A percentile compares a stretch with the other conserved stretches of the same genome.
Conservation (phyloP, 108 stramenopile genomes). For the Nitzschia sp. region DNA sequence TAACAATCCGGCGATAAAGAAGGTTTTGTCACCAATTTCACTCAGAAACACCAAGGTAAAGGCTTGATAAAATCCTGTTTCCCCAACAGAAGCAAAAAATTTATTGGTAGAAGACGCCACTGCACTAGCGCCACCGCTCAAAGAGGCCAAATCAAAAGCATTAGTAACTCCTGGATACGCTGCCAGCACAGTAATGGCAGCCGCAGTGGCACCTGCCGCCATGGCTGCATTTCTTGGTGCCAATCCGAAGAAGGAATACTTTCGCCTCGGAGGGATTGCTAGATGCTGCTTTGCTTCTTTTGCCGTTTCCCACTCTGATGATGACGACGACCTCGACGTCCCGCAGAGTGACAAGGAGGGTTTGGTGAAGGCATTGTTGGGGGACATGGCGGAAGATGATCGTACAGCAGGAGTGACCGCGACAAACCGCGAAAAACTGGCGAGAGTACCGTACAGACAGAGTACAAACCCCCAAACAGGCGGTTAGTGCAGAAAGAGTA, state of each 20-base stretch:
- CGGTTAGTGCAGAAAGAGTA: too few species aligned
- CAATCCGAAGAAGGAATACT: background rate
- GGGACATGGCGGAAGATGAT: background rate
- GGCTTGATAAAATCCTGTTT: constrained; percentile 90
- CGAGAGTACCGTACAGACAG: too few species aligned
- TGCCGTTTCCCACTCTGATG: background rate
- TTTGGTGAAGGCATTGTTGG: background rate
- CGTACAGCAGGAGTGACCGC: too few species aligned
- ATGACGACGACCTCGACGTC: background rate
- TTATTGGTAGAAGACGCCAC: constrained; percentile 14
- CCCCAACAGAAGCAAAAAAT: constrained; percentile 46
- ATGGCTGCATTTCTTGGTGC: background rate
- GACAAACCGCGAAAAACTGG: too few species aligned
- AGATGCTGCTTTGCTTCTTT: background rate
- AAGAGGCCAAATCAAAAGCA: constrained; percentile 4
- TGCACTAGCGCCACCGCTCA: constrained; percentile 1
- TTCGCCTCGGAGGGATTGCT: background rate
- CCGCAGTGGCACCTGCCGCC: background rate
- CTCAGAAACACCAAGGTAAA: constrained; percentile 95
- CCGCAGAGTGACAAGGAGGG: too few species aligned
- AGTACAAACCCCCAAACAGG: too few species aligned
- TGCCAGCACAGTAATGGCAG: background rate
- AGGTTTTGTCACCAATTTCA: constrained; percentile 99
- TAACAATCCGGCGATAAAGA: constrained; percentile 98
- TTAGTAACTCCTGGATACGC: background rate